Conservation (phyloP, 176 grass and related monocot species). For the Carex parvula region DNA sequence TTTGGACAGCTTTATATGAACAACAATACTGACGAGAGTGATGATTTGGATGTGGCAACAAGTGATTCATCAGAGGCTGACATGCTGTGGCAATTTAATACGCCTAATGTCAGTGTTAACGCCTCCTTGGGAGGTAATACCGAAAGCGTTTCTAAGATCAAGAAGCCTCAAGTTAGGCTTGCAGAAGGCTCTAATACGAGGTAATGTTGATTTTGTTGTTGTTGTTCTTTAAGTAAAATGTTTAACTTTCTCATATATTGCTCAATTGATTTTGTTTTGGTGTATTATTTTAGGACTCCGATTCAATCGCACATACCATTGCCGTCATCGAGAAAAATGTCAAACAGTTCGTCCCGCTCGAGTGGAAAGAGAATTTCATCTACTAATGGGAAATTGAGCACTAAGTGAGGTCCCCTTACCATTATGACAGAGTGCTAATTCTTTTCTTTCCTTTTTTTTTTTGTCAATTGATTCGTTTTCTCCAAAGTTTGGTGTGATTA, state of each 20-base stretch:
- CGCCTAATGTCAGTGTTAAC: constrained; percentile 51
- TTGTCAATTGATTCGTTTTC: constrained; percentile 16
- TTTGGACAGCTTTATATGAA: constrained; percentile 56
- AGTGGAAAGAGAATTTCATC: constrained; percentile 71
- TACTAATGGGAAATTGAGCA: constrained; percentile 62
- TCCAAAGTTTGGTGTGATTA: constrained; percentile 49
- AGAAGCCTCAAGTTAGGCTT: constrained; percentile 71
- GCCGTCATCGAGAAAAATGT: constrained; percentile 63
- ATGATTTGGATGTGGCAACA: constrained; percentile 94
- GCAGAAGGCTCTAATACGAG: constrained; percentile 67
- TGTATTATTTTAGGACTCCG: constrained; percentile 50
- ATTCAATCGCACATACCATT: constrained; percentile 71
- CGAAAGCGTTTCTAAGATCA: constrained; percentile 65
- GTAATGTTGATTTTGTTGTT: constrained; percentile 29
- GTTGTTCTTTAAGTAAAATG: not conserved
- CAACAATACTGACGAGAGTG: constrained; percentile 74
- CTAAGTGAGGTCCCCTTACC: constrained; percentile 44
- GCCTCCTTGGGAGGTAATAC: constrained; percentile 21
- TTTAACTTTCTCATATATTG: not conserved
- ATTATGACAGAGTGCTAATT: constrained; percentile 39
- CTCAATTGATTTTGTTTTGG: not conserved
- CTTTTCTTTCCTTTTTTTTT: not conserved
- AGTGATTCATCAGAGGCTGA: constrained; percentile 99
- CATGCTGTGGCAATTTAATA: constrained; percentile 83
- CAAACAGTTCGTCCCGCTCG: constrained; percentile 57